Percentiles rank a stretch among this genome's conserved stretches.
Evolutionary conservation across 345 rosid species (phyloP).

Genomic region (Euphorbia peplus): DNA sequence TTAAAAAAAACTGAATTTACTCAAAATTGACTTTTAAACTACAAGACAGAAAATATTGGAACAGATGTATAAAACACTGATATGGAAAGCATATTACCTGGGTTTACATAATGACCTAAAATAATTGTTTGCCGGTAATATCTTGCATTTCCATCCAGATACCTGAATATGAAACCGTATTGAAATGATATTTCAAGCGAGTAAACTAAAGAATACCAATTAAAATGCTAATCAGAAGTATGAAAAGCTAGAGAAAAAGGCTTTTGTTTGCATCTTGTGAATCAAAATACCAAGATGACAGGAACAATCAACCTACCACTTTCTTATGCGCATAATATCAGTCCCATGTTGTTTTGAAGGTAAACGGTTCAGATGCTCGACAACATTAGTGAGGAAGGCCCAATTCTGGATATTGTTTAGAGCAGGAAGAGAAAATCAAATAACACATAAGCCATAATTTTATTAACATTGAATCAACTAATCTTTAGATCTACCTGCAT

Average conservation of each 20-base stretch:
- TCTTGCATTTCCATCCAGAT: conserved; percentile 72
- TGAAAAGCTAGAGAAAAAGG: conserved; percentile 11
- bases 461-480: conserved; percentile 18
- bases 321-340: conserved; percentile 84
- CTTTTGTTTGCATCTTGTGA: neutral
- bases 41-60: neutral
- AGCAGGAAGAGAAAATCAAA: conserved; percentile 3
- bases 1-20: neutral
- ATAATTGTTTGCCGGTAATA: conserved; percentile 76
- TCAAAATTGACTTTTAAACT: neutral
- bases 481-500: conserved; percentile 64
- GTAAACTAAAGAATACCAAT: neutral
- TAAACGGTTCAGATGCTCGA: conserved; percentile 58
- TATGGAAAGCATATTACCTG: conserved; percentile 45
- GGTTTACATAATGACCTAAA: conserved; percentile 70
- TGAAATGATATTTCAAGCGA: conserved; percentile 7
- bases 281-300: neutral
- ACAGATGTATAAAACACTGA: neutral
- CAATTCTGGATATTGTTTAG: conserved; percentile 61
- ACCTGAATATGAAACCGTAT: conserved; percentile 45
- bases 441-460: neutral
- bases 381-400: conserved; percentile 56
- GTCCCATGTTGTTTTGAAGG: conserved; percentile 83
- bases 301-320: conserved; percentile 43
- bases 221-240: neutral